Percentiles rank a stretch among this genome's conserved stretches.
These are phyloP conservation scores for Morella rubra DNA, from an alignment of 306 rosid genomes.

Conservation along the genomic window DNA sequence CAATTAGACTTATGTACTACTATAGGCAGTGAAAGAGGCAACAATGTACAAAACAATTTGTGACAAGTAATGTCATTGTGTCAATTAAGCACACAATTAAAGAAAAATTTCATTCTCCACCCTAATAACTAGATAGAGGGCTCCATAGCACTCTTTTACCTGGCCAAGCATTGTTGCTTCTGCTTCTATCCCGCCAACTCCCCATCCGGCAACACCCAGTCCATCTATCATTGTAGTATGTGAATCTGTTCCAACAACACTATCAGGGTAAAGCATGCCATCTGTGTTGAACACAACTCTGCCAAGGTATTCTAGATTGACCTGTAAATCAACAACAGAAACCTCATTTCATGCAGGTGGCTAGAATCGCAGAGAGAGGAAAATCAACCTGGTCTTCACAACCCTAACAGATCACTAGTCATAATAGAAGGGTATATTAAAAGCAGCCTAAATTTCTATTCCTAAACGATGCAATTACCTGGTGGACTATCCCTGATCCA, in stretches of 20 bases:
- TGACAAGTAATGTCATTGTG: background rate
- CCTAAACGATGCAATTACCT: constrained; percentile 50
- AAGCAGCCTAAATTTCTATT: constrained; percentile 1
- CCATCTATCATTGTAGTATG: constrained; percentile 99
- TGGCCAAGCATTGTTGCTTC: constrained; percentile 99
- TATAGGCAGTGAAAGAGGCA: background rate
- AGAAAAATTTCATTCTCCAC: background rate
- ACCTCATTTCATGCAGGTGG: constrained; percentile 17
- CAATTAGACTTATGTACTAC: background rate
- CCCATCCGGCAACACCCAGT: constrained; percentile 99
- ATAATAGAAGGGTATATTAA: constrained; percentile 5
- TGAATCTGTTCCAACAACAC: constrained; percentile 96
- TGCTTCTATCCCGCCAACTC: constrained; percentile 99
- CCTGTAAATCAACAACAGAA: constrained; percentile 51
- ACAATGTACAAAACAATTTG: background rate
- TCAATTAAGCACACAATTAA: background rate
- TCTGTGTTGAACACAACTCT: constrained; percentile 85
- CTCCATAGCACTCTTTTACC: constrained; percentile 44
- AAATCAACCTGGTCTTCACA: background rate
- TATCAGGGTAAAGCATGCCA: constrained; percentile 88
- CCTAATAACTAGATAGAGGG: background rate
- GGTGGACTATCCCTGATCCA: constrained; percentile 96
- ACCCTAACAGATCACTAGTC: background rate
- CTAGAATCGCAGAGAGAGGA: constrained; percentile 15
- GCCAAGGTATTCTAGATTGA: constrained; percentile 90